Evolutionary conservation across 2,329 filamentous ascomycete species (phyloP).

Genomic region (Colletotrichum sp.): DNA sequence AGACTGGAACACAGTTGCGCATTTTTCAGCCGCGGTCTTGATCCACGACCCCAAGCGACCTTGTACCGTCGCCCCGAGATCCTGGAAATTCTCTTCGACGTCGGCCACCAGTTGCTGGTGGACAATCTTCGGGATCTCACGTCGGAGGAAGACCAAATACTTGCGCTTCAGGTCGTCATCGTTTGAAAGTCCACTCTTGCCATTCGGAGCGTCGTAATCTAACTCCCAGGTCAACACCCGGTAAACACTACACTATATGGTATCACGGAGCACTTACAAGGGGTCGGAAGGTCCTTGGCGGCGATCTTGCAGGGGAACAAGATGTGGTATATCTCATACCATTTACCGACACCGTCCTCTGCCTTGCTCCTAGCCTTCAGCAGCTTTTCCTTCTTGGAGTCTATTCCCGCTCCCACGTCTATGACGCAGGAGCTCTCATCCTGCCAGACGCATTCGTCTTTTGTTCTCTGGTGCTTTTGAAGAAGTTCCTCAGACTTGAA

Average conservation of each 20-base stretch:
- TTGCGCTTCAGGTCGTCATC: background rate
- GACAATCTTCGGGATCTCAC: too few species aligned
- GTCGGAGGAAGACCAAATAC: too few species aligned
- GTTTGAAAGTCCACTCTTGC: slow-evolving; percentile 20
- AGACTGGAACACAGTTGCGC: background rate
- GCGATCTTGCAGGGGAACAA: slow-evolving; percentile 32
- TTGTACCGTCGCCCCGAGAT: slow-evolving; percentile 11
- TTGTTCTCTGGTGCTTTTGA: slow-evolving; percentile 32
- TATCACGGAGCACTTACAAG: slow-evolving; percentile 14
- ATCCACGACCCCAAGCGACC: background rate
- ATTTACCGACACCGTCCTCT: slow-evolving; percentile 36
- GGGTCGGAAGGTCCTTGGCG: background rate
- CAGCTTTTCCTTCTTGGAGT: slow-evolving; percentile 33
- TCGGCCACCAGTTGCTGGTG: background rate
- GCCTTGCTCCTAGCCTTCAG: slow-evolving; percentile 36
- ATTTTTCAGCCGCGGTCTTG: background rate
- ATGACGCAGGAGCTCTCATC: slow-evolving; percentile 22
- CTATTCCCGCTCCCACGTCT: slow-evolving; percentile 35
- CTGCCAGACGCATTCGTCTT: slow-evolving; percentile 25
- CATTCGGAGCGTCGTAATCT: slow-evolving; percentile 35
- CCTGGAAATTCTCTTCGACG: slow-evolving; percentile 14
- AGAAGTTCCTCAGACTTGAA: slow-evolving; percentile 36
- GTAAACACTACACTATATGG: background rate
- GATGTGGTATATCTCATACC: slow-evolving; percentile 40
- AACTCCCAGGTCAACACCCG: background rate